Conservation (phyloP, 1,284 basidiomycete species). For the Rhodotorula sp. region DNA sequence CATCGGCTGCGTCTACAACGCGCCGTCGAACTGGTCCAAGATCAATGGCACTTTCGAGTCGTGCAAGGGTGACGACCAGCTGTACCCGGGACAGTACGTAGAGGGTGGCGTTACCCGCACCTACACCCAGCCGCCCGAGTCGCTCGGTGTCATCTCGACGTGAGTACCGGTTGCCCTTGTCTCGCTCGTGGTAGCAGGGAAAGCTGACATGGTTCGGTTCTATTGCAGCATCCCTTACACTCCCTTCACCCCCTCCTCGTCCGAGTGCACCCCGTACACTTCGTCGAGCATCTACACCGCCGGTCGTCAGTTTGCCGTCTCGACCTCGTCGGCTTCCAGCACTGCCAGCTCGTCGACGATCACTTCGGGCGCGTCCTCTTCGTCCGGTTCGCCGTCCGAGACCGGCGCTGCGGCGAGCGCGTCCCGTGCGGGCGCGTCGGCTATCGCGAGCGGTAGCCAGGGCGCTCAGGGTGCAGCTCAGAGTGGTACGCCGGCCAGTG, state of each 20-base stretch:
- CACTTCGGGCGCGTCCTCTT: not conserved
- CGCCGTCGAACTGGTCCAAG: slow-evolving; percentile 58
- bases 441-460: not conserved
- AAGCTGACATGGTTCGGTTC: not conserved
- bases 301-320: slow-evolving; percentile 23
- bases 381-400: not conserved
- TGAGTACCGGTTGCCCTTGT: not conserved
- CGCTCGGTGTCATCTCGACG: slow-evolving; percentile 18
- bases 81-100: slow-evolving; percentile 60
- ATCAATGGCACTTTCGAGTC: slow-evolving; percentile 58
- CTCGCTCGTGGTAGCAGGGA: not conserved
- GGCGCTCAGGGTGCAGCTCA: not conserved
- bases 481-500: not conserved
- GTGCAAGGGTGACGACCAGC: slow-evolving; percentile 64
- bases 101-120: slow-evolving; percentile 40
- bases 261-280: slow-evolving; percentile 60
- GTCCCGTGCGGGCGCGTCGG: not conserved
- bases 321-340: slow-evolving; percentile 31
- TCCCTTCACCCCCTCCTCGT: slow-evolving; percentile 60
- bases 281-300: slow-evolving; percentile 58
- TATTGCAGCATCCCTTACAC: slow-evolving; percentile 60
- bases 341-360: slow-evolving; percentile 29
- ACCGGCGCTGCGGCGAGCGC: not conserved
- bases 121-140: slow-evolving; percentile 39
- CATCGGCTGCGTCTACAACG: slow-evolving; percentile 68